Percentiles rank a stretch among this genome's conserved stretches.
These are phyloP conservation scores for Nakazawaea peltata DNA, from an alignment of 805 yeast genomes.

Conservation along the genomic window DNA sequence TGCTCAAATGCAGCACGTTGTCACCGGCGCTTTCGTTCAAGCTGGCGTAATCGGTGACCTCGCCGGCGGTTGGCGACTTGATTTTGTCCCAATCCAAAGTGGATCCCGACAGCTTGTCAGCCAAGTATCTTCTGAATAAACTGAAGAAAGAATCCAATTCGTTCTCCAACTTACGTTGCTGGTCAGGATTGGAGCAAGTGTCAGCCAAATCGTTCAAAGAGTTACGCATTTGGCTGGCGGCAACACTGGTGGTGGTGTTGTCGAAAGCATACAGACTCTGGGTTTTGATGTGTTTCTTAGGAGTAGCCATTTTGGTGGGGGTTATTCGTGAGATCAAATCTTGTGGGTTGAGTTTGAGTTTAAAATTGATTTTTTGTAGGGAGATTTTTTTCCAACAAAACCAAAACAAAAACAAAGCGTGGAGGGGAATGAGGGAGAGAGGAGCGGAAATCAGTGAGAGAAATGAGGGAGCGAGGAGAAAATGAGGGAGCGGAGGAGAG, in stretches of 20 bases:
- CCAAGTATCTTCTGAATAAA: conserved; percentile 83
- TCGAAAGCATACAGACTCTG: conserved; percentile 87
- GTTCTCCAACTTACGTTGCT: conserved; percentile 59
- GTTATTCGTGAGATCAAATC: neutral
- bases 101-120: conserved; percentile 81
- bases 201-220: conserved; percentile 86
- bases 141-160: conserved; percentile 95
- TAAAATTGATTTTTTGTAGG: no score
- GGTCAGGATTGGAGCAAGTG: conserved; percentile 48
- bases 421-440: neutral
- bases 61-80: conserved; percentile 81
- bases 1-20: conserved; percentile 46
- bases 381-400: neutral
- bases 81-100: conserved; percentile 93
- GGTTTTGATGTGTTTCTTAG: conserved; percentile 56
- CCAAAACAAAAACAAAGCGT: neutral
- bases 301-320: conserved; percentile 2
- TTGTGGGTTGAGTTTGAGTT: no score
- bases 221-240: conserved; percentile 97
- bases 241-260: conserved; percentile 87
- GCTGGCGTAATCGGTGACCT: conserved; percentile 72
- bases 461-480: no score
- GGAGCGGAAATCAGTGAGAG: no score
- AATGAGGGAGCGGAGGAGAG: no score
- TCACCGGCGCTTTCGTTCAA: conserved; percentile 33